phyloP scores from a whole-genome alignment of 345 rosid genomes.

The Sonneratia alba region DNA sequence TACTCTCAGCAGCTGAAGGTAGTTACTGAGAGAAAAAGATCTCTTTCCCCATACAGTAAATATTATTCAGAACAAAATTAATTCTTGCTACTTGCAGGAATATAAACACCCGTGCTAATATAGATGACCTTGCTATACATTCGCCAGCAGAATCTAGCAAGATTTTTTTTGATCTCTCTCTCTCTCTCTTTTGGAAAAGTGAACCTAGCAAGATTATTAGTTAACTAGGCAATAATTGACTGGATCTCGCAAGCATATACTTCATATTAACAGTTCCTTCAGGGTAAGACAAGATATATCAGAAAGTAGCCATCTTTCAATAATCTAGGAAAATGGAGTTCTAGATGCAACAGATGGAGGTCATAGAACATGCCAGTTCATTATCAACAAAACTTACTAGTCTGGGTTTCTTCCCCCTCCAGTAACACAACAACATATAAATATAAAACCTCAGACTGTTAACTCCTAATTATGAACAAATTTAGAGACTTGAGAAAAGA shows the following conservation, averaged over 20 bases:
- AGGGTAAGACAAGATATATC: neutral
- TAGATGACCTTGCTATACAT: neutral
- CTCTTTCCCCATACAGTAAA: neutral
- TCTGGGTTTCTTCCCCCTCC: neutral
- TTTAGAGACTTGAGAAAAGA: neutral
- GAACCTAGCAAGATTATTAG: neutral
- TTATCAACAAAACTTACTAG: neutral
- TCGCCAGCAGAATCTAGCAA: neutral
- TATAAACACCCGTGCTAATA: neutral
- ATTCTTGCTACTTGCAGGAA: neutral
- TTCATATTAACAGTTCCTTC: neutral
- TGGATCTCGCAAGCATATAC: neutral
- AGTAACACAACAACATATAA: neutral
- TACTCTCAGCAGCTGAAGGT: neutral
- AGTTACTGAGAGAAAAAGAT: neutral
- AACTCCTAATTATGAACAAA: neutral
- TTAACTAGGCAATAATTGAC: neutral
- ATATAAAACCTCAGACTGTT: neutral
- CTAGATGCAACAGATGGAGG: neutral
- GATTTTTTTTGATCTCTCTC: neutral
- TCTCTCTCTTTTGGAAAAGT: too few relatives aligned
- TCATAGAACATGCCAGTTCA: neutral
- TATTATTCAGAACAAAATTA: neutral
- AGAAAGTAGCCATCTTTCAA: neutral
- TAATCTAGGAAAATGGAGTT: neutral